Conservation (phyloP, 2,329 filamentous ascomycete species). For the Sarocladiaceae sp. region DNA sequence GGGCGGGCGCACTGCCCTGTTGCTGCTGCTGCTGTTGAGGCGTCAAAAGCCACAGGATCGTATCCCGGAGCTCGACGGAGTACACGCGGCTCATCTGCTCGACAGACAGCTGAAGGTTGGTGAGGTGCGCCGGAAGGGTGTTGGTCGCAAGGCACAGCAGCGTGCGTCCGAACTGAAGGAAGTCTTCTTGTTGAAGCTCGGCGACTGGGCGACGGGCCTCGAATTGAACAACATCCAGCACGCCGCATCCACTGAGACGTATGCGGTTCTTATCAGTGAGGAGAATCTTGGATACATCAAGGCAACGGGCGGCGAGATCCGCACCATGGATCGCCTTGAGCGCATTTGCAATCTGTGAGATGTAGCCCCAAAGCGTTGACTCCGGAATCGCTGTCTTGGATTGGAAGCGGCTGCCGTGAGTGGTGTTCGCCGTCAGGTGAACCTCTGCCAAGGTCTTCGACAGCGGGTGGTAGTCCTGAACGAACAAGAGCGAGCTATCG, state of each 20-base stretch:
- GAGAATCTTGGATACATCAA: conserved; percentile 84
- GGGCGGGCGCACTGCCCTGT: conserved; percentile 21
- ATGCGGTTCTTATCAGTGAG: conserved; percentile 87
- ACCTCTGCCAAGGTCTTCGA: conserved; percentile 85
- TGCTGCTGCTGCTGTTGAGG: conserved; percentile 41
- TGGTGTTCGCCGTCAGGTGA: conserved; percentile 49
- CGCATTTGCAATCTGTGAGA: conserved; percentile 84
- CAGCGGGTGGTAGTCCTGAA: conserved; percentile 86
- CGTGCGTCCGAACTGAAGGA: conserved; percentile 75
- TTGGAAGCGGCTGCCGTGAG: conserved; percentile 37
- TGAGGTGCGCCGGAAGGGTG: conserved; percentile 43
- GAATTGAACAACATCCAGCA: conserved; percentile 83
- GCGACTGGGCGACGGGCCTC: conserved; percentile 61
- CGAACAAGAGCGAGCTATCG: conserved; percentile 89
- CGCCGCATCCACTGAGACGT: conserved; percentile 78
- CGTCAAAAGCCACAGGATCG: conserved; percentile 73
- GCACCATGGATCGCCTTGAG: conserved; percentile 77
- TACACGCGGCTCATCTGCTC: conserved; percentile 74
- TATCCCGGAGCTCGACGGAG: conserved; percentile 70
- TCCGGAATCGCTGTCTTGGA: conserved; percentile 54
- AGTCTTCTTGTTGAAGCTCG: conserved; percentile 83
- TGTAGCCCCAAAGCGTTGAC: conserved; percentile 80
- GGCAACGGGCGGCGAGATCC: conserved; percentile 76
- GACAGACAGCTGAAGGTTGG: conserved; percentile 63
- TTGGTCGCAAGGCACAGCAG: conserved; percentile 78